Evolutionary conservation across 345 rosid species (phyloP).

Genomic region (Euphorbia tirucalli): DNA sequence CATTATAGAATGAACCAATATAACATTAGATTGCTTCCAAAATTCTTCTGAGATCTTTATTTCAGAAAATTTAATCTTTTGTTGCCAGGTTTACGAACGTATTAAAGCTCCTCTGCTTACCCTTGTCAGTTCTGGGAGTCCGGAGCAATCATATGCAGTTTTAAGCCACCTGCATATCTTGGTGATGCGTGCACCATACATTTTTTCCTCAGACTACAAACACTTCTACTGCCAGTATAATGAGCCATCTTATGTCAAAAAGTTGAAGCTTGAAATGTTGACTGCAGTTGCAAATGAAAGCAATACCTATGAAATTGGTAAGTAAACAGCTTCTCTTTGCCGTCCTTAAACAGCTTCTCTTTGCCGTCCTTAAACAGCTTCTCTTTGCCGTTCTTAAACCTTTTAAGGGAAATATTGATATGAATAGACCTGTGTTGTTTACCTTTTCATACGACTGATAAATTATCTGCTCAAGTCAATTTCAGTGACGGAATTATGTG

Average conservation of each 20-base stretch:
- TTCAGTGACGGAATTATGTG: slow-evolving; percentile 95
- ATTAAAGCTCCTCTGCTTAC: slow-evolving; percentile 97
- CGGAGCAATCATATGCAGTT: slow-evolving; percentile 97
- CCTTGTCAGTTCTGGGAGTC: slow-evolving; percentile 97
- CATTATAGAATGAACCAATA: slow-evolving; percentile 2
- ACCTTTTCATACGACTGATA: slow-evolving; percentile 18
- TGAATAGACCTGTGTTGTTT: slow-evolving; percentile 2
- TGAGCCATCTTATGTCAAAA: slow-evolving; percentile 93
- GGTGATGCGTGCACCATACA: slow-evolving; percentile 95
- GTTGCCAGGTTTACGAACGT: slow-evolving; percentile 84
- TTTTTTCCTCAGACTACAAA: slow-evolving; percentile 88
- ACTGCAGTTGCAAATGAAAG: slow-evolving; percentile 98
- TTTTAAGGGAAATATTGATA: slow-evolving; percentile 13
- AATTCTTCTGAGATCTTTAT: slow-evolving; percentile 11
- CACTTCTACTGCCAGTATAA: slow-evolving; percentile 98
- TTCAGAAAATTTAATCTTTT: slow-evolving; percentile 20
- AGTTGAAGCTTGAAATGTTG: slow-evolving; percentile 98
- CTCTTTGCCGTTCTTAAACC: slow-evolving; percentile 11
- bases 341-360: slow-evolving; percentile 9
- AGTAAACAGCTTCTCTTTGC: slow-evolving; percentile 25
- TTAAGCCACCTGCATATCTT: slow-evolving; percentile 92
- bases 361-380: slow-evolving; percentile 18
- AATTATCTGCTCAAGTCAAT: slow-evolving; percentile 23
- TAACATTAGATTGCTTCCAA: background rate
- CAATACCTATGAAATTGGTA: slow-evolving; percentile 97